Evolutionary conservation across 2,329 filamentous ascomycete species (phyloP).

Genomic region (Ceratocystis albifundus): DNA sequence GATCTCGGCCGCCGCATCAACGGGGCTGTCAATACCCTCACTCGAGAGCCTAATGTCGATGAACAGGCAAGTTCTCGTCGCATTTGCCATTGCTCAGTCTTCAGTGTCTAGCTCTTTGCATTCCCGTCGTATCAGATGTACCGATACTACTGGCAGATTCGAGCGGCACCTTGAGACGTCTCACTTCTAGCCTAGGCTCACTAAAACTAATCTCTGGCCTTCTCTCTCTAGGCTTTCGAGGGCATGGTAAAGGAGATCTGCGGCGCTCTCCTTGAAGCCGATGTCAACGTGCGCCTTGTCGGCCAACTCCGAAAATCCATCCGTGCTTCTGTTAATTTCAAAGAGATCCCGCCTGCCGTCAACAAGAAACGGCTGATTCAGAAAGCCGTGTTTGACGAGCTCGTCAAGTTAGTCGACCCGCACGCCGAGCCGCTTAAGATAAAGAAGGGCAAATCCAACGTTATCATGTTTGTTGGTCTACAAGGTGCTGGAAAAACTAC

Average conservation of each 20-base stretch:
- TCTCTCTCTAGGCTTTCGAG: constrained; percentile 64
- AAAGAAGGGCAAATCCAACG: constrained; percentile 89
- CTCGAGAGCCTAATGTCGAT: constrained; percentile 81
- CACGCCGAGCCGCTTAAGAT: constrained; percentile 93
- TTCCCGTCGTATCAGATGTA: not conserved
- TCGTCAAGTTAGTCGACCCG: constrained; percentile 89
- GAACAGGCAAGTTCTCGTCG: constrained; percentile 58
- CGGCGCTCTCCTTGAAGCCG: constrained; percentile 85
- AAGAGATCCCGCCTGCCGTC: constrained; percentile 75
- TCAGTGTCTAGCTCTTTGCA: too few relatives aligned
- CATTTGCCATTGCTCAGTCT: not conserved
- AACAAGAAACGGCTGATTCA: constrained; percentile 99
- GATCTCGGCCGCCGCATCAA: constrained; percentile 98
- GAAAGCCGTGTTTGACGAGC: constrained; percentile 93
- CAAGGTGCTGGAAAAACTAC: constrained; percentile 98
- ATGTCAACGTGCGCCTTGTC: constrained; percentile 93
- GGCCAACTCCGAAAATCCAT: constrained; percentile 87
- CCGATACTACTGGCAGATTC: not conserved
- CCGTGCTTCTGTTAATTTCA: constrained; percentile 82
- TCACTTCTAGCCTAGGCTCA: constrained; percentile 6
- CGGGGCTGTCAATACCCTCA: constrained; percentile 86
- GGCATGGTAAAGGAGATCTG: constrained; percentile 98
- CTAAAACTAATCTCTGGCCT: constrained; percentile 15
- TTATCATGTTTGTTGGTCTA: constrained; percentile 98
- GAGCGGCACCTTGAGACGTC: not conserved